Percentiles rank a stretch among this genome's conserved stretches.
Evolutionary conservation across 495 filamentous ascomycete genomes (phyloP).

Genomic region (Aspergillus cavernicola): DNA sequence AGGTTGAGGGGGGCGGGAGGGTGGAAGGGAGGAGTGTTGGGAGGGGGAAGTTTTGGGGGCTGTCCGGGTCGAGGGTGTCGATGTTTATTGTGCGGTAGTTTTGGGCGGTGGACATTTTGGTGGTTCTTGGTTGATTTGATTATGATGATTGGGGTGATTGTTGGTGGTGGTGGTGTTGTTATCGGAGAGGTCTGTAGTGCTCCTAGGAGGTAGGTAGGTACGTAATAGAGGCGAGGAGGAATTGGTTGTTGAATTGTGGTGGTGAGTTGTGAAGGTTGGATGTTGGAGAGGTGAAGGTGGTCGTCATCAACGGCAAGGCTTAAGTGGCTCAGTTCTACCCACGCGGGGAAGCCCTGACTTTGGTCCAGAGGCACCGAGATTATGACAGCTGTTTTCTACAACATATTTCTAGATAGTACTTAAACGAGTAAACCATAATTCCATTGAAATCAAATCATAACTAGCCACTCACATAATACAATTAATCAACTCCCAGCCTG

Average conservation of each 20-base stretch:
- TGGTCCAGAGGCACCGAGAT: not conserved
- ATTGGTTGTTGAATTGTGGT: not conserved
- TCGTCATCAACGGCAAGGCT: slow-evolving; percentile 4
- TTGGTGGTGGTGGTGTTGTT: not conserved
- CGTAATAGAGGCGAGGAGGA: no score
- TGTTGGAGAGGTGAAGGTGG: not conserved
- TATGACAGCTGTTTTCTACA: not conserved
- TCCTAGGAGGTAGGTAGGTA: no score
- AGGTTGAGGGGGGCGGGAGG: slow-evolving; percentile 54
- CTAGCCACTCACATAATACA: no score
- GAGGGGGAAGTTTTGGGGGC: slow-evolving; percentile 79
- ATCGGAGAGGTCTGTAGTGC: not conserved
- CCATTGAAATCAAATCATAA: no score
- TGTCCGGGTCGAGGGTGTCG: slow-evolving; percentile 85
- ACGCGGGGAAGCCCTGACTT: slow-evolving; percentile 1
- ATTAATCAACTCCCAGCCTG: no score
- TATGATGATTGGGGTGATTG: not conserved
- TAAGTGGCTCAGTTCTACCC: not conserved
- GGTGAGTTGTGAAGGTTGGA: not conserved
- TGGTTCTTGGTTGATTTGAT: slow-evolving; percentile 7
- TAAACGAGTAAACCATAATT: no score
- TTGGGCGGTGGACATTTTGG: slow-evolving; percentile 53
- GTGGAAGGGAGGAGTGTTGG: slow-evolving; percentile 71
- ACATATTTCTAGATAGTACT: not conserved
- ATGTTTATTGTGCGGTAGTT: slow-evolving; percentile 95